Evolutionary conservation across 2,329 filamentous ascomycete genomes (phyloP), one percentile per base, ranked within the genome.

Genomic region (Ophiostoma populinum): DNA sequence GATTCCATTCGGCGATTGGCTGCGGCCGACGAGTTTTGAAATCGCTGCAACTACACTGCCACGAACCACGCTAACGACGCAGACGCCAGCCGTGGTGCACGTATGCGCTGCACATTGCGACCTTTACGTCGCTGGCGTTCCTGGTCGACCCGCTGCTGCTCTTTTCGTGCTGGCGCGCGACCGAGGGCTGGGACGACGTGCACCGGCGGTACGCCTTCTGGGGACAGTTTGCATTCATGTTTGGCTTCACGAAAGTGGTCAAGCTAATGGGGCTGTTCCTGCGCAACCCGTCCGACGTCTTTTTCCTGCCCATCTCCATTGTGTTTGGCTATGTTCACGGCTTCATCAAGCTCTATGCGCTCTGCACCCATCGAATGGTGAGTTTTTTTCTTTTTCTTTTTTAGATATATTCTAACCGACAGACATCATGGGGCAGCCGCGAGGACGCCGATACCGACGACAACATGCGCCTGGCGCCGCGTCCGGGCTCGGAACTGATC

Each of bases 351-450:
- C 64, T 92, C 43, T 87, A 87, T 50, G 85, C 87, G 26, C 65
- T 86, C 42, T 63, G 78, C 45, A 93, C 86, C 39, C 70, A 86
- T 46, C 76, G 79, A 51, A 77, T 80, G 71, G 83, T 92, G 9
- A 8, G 31, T 32, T 6, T 19, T 13, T 7, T 31, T 31, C 18
- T 27, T 19, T 32, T 26, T 5, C 10, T 4, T 32, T 6, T 26
- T 10, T 13, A 12, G 10, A 9, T 26, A 6, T 2, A 9, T 6
- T n/a, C 34, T 38, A 34, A 39, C 36, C 19, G 12, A 35, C 51
- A 94, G 86, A 94, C 86, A 29, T 87, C 85, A 35, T 94, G 86
- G 86, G 86, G 86, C 51, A 93, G 83, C 58, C 78, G 86, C 56
- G 81, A 83, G 48, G 86, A 90, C 48, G 86, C 83, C 51, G 86